phyloP scores from a whole-genome alignment of 371 early-diverging fungal genomes.

The Fennellomyces sp. region DNA sequence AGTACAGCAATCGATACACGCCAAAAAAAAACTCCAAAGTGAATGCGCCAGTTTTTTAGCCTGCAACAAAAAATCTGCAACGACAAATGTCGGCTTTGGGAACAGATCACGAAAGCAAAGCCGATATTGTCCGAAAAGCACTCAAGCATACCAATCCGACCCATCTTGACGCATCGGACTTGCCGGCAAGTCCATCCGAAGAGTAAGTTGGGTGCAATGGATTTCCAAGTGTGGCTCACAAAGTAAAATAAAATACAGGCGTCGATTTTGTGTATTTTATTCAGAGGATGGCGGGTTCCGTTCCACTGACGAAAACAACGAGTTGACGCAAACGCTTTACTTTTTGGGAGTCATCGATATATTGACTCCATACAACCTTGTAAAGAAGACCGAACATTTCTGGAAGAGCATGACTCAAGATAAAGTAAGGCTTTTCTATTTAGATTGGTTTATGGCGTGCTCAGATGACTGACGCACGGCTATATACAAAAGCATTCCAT shows the following conservation, averaged over 20 bases:
- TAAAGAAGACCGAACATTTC: constrained; percentile 88
- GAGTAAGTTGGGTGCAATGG: constrained; percentile 33
- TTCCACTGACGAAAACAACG: constrained; percentile 76
- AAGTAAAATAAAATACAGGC: constrained; percentile 28
- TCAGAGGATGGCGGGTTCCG: constrained; percentile 90
- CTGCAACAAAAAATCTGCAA: constrained; percentile 52
- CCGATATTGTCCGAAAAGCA: constrained; percentile 69
- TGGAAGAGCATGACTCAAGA: constrained; percentile 86
- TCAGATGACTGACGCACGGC: background rate
- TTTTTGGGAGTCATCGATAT: constrained; percentile 97
- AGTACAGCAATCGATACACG: no score
- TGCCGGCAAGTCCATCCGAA: constrained; percentile 50
- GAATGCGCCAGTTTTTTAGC: constrained; percentile 13
- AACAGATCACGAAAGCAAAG: constrained; percentile 60
- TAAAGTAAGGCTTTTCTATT: no score
- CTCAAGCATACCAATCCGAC: constrained; percentile 74
- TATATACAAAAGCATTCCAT: constrained; percentile 63
- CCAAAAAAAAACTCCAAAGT: constrained; percentile 29
- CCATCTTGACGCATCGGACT: constrained; percentile 54
- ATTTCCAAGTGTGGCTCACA: background rate
- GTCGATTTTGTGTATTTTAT: constrained; percentile 81
- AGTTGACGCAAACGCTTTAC: constrained; percentile 74
- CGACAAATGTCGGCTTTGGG: constrained; percentile 40
- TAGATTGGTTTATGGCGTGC: background rate
- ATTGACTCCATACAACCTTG: constrained; percentile 90